Evolutionary conservation across 768 basidiomycete genomes (phyloP).

Genomic region (Lanmaoa pseudosensibilis): DNA sequence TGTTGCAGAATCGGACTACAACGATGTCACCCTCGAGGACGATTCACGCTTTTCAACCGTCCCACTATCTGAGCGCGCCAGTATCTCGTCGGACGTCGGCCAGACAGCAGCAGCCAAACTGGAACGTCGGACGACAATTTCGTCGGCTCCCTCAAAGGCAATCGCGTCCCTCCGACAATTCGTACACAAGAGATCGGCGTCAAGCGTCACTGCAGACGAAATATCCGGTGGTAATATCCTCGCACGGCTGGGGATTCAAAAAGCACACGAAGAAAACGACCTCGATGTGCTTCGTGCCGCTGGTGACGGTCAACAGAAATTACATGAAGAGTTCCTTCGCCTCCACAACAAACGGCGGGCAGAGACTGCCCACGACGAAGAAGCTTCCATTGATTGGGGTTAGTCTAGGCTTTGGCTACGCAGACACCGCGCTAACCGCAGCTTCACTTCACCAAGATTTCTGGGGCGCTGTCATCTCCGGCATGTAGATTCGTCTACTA

Average conservation of each 20-base stretch:
- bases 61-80: slow-evolving; percentile 40
- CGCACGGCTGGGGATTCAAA: slow-evolving; percentile 52
- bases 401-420: slow-evolving; percentile 19
- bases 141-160: slow-evolving; percentile 22
- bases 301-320: slow-evolving; percentile 63
- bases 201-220: slow-evolving; percentile 50
- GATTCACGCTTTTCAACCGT: slow-evolving; percentile 53
- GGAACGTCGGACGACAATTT: slow-evolving; percentile 34
- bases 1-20: slow-evolving; percentile 59
- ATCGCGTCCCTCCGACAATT: slow-evolving; percentile 26
- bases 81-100: slow-evolving; percentile 31
- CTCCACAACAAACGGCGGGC: slow-evolving; percentile 57
- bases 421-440: slow-evolving; percentile 3
- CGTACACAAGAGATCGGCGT: slow-evolving; percentile 63
- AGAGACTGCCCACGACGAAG: slow-evolving; percentile 38
- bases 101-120: slow-evolving; percentile 20
- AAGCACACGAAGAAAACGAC: slow-evolving; percentile 40
- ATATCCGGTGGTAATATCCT: slow-evolving; percentile 49
- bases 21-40: slow-evolving; percentile 53
- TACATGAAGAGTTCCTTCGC: slow-evolving; percentile 76
- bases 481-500: slow-evolving; percentile 37
- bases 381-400: slow-evolving; percentile 76
- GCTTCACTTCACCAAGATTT: slow-evolving; percentile 56
- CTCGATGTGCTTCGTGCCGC: slow-evolving; percentile 44
- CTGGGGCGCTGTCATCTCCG: slow-evolving; percentile 93